Evolutionary conservation across 139 green algal genomes (phyloP).

Genomic region (Chlorella sp.): DNA sequence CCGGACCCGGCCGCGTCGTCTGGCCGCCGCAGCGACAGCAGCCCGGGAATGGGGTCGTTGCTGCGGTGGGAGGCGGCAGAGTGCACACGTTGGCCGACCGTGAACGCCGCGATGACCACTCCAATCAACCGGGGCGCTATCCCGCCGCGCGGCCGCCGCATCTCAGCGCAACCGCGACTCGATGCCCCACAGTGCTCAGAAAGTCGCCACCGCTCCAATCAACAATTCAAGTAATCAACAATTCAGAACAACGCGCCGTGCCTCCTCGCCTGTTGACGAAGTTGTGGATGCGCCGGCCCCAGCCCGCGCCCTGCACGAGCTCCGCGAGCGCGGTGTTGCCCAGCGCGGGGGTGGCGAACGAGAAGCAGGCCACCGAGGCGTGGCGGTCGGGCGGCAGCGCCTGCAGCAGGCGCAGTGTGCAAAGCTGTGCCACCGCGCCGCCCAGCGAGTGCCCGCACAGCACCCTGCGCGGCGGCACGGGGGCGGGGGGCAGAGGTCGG

Average conservation of each 20-base stretch:
- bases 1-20: neutral
- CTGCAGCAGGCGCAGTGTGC: constrained; percentile 65
- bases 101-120: no score
- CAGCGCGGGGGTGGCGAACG: constrained; percentile 70
- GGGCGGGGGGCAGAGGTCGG: no score
- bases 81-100: neutral
- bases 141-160: no score
- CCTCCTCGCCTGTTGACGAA: constrained; percentile 43
- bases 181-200: no score
- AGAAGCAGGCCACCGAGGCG: constrained; percentile 24
- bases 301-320: constrained; percentile 56
- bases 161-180: no score
- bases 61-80: neutral
- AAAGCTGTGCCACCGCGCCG: constrained; percentile 76
- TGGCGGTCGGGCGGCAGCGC: constrained; percentile 40
- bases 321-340: constrained; percentile 71
- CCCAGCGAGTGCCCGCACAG: constrained; percentile 65
- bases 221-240: no score
- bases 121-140: no score
- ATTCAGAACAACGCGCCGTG: no score
- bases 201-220: no score
- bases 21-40: constrained; percentile 14
- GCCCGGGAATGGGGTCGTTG: constrained; percentile 30
- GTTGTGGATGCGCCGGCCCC: constrained; percentile 58
- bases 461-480: no score